Evolutionary conservation across 805 yeast species (phyloP), one percentile per base, ranked within the genome.

Genomic region (Ogataea corticis): DNA sequence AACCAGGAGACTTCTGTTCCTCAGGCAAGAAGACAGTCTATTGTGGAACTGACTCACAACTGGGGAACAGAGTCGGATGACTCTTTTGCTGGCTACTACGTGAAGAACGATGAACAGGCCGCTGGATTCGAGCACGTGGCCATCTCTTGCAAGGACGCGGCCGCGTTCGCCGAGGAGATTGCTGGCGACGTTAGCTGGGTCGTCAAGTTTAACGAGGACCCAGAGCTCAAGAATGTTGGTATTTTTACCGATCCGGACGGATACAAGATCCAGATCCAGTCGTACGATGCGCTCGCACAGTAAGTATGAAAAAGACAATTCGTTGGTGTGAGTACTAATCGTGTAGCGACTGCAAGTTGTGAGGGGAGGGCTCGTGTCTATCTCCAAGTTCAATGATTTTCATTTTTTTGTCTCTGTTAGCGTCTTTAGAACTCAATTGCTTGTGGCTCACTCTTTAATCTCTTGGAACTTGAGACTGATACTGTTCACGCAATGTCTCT

Each of bases 401-500:
- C 33, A 18, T 25, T 31, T 28, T 9, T 41, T 38, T 17, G 36
- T 16, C 4, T n/a, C n/a, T n/a, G n/a, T n/a, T n/a, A n/a, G n/a
- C n/a, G n/a, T n/a, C n/a, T n/a, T n/a, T n/a, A n/a, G n/a, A n/a
- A n/a, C n/a, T n/a, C n/a, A n/a, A n/a, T n/a, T n/a, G n/a, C n/a
- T n/a, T n/a, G n/a, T n/a, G n/a, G n/a, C n/a, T 21, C 25, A 21
- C 25, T 21, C 25, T 21, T 21, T 5, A 37, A 27, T 16, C n/a
- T 42, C 42, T 12, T 48, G 43, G 56, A 90, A 88, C 61, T 83
- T 87, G 66, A 94, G 70, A 45, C 89, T 80, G 19, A 87, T 72
- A 40, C 96, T 85, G 66, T 94, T 94, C 18, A 91, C 97, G 66
- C 99, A 94, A 65, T 94, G 98, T 63, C 99, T 80, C 55, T 79